Percentiles rank a stretch among this genome's conserved stretches.
Conservation (phyloP, 2,329 filamentous ascomycete species). For the Coniochaeta prunicola region DNA sequence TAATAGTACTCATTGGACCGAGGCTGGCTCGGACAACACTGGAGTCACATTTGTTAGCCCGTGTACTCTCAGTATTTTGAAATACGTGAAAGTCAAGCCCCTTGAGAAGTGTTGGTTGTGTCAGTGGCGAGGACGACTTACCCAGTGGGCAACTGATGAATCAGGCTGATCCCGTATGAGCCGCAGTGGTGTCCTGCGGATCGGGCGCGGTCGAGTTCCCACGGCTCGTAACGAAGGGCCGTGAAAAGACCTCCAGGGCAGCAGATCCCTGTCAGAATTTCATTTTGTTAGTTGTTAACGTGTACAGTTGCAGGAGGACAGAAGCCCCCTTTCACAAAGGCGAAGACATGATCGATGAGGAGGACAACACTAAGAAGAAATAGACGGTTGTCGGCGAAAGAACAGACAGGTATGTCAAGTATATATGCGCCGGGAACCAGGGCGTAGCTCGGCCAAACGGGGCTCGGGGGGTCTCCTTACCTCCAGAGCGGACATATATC, state of each 20-base stretch:
- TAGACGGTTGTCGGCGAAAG: not conserved
- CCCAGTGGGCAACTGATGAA: slow-evolving; percentile 48
- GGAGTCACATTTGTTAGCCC: not conserved
- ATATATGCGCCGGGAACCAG: not conserved
- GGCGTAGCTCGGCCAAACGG: not conserved
- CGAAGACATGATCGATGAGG: not conserved
- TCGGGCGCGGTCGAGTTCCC: slow-evolving; percentile 47
- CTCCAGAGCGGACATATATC: slow-evolving; percentile 56
- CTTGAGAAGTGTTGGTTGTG: not conserved
- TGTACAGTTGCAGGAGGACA: not conserved
- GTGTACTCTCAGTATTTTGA: not conserved
- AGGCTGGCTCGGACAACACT: slow-evolving; percentile 54
- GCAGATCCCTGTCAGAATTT: slow-evolving; percentile 30
- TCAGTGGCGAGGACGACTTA: slow-evolving; percentile 15
- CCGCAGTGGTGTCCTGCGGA: slow-evolving; percentile 52
- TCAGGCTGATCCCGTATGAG: slow-evolving; percentile 42
- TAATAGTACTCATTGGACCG: slow-evolving; percentile 52
- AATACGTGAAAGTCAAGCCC: not conserved
- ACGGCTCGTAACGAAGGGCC: slow-evolving; percentile 41
- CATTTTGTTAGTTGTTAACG: not conserved
- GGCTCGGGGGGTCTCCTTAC: slow-evolving; percentile 15
- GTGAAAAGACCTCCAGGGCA: slow-evolving; percentile 39
- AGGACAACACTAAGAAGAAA: not conserved
- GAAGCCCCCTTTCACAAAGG: not conserved
- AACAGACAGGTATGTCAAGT: not conserved